Base-by-base conservation (phyloP, 345 rosid genomes). In the Litchi chinensis region DNA sequence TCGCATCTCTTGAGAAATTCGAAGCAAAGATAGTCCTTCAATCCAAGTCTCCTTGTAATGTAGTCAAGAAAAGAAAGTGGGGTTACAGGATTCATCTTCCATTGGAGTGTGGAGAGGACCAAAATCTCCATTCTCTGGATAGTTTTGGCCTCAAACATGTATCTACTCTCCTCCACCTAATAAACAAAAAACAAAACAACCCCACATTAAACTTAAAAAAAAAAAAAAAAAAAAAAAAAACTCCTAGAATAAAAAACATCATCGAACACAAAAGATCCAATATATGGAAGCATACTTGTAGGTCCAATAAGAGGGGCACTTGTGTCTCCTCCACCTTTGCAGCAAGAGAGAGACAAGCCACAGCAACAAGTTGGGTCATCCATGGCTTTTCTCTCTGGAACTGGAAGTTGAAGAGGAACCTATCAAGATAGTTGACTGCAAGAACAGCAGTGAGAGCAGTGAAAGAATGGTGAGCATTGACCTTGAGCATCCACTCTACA, bases 1-100 rank as follows among this genome's bases (percentile, higher is more conserved):
- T 90, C 86, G 59, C 90, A 91, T 81, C 91, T 87, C 79, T 83
- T 74, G 71, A 88, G 80, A 71, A 93, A 88, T 78, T 91, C 91
- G 85, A 80, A 79, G 43, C 88, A 88, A 62, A 87, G 85, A 83
- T 74, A 76, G 74, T 75, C 89, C 85, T 82, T 89, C 39, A 91
- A 82, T 4, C 90, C 90, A n/a, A 93, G 86, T 82, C 89, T 90
- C 85, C 92, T 87, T 10, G 88, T 80, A 21, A 93, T 77, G 80
- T 85, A 83, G 82, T 93, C 93, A 50, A 93, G 77, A 75, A 91
- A 93, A 3, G 95, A 86, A 52, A 88, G 66, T 41, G 95, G 88
- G 66, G 93, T 91, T 10, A 93, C 89, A 11, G 97, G 97, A 73
- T 90, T 87, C 93, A 93, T 91, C 88, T 83, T 87, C 97, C 97